Conservation (phyloP, 1,139 yeast genomes). For the Pichia terricola region DNA sequence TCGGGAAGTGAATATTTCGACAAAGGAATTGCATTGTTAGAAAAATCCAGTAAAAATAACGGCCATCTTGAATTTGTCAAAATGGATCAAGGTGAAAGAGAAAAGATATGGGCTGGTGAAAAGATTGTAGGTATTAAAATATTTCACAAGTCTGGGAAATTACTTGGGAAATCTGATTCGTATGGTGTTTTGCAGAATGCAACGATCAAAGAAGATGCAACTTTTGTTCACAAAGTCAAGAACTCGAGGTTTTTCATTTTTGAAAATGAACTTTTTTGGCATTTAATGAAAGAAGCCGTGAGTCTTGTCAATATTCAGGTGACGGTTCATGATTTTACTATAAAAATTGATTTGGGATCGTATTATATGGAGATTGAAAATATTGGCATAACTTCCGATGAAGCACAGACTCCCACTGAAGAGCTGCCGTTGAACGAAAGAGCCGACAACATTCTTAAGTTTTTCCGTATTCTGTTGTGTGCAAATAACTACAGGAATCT, state of each 20-base stretch:
- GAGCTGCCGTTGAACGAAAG: slow-evolving; percentile 24
- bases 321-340: slow-evolving; percentile 51
- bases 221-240: slow-evolving; percentile 33
- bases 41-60: slow-evolving; percentile 24
- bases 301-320: slow-evolving; percentile 65
- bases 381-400: slow-evolving; percentile 1
- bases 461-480: slow-evolving; percentile 52
- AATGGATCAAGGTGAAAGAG: slow-evolving; percentile 18
- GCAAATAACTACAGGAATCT: slow-evolving; percentile 47
- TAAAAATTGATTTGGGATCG: slow-evolving; percentile 54
- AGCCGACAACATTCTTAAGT: slow-evolving; percentile 45
- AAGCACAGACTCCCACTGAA: slow-evolving; percentile 3
- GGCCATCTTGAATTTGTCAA: slow-evolving; percentile 24
- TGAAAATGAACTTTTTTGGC: slow-evolving; percentile 75
- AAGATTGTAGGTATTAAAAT: slow-evolving; percentile 46
- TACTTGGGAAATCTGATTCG: slow-evolving; percentile 11
- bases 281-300: slow-evolving; percentile 68
- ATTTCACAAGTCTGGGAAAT: slow-evolving; percentile 1
- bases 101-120: slow-evolving; percentile 23
- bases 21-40: slow-evolving; percentile 63
- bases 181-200: slow-evolving; percentile 4
- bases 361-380: slow-evolving; percentile 53
- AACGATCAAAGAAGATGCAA: slow-evolving; percentile 4
- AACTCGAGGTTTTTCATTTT: slow-evolving; percentile 64
- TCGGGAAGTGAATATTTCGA: slow-evolving; percentile 75